Conservation (phyloP, 1,284 basidiomycete genomes). For the Cerrena zonata region DNA sequence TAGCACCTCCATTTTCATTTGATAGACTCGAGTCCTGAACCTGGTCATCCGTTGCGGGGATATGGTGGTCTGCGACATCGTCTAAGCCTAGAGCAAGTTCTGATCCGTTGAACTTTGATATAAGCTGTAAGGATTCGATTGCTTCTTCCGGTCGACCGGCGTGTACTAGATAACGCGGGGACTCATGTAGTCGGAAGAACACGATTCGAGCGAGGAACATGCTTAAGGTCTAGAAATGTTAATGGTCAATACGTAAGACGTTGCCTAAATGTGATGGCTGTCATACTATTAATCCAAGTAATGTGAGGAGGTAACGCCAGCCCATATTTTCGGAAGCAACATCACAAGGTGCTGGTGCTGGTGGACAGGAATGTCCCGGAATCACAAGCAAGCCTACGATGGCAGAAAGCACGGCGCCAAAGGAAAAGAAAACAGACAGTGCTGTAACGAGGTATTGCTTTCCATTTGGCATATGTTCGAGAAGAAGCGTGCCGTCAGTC, state of each 20-base stretch:
- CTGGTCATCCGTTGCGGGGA: constrained; percentile 6
- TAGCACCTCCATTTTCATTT: not conserved
- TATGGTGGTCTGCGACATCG: constrained; percentile 61
- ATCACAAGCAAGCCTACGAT: constrained; percentile 73
- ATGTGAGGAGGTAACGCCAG: constrained; percentile 79
- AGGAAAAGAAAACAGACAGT: constrained; percentile 91
- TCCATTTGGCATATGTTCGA: constrained; percentile 88
- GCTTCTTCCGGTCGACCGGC: constrained; percentile 80
- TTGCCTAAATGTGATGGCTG: not conserved
- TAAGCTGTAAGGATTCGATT: constrained; percentile 72
- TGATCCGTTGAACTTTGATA: constrained; percentile 79
- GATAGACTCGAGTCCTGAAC: constrained; percentile 4
- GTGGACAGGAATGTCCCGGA: constrained; percentile 70
- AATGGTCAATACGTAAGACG: not conserved
- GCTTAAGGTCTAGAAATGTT: constrained; percentile 57
- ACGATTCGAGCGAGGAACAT: constrained; percentile 85
- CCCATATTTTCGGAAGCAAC: constrained; percentile 69
- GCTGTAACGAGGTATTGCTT: constrained; percentile 92
- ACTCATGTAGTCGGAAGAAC: constrained; percentile 89
- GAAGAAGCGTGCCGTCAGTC: constrained; percentile 88
- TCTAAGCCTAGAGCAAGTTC: constrained; percentile 58
- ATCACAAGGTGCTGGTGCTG: constrained; percentile 48
- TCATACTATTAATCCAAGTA: constrained; percentile 67
- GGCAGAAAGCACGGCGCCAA: constrained; percentile 82
- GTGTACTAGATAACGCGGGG: constrained; percentile 84